Evolutionary conservation across 1,139 yeast species (phyloP), one percentile per base, ranked within the genome.

Genomic region (Pichia kudriavzevii): DNA sequence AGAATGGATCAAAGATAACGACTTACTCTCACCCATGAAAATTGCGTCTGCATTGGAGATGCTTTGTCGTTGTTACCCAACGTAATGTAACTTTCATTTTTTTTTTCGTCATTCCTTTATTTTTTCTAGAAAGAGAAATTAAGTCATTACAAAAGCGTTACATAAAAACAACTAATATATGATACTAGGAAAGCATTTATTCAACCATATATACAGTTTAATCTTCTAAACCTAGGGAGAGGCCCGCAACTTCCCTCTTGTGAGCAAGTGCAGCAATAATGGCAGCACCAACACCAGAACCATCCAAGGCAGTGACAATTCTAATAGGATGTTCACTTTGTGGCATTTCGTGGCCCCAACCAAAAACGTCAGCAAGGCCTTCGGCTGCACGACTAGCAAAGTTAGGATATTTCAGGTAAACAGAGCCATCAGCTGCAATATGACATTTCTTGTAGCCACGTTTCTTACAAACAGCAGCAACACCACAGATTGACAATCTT

Each of bases 231-330:
- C 96, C 97, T 40, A 87, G 84, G 43, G 93, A 77, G 50, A 73
- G 64, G 32, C 93, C 93, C 42, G 71, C 66, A 38, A 66, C 65
- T 53, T 80, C 67, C 67, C 98, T 79, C 60, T 74, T 67, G 58
- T 80, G 75, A 35, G 97, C 81, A 61, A 91, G 72, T 30, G 97
- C 96, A 39, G 98, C 97, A 64, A 91, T 91, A 49, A 91, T 75
- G 35, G 97, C 98, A 38, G 98, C 98, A 56, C 98, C 98, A 30
- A 84, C 97, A 66, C 98, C 98, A 33, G 94, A 80, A 50, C 98
- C 99, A 64, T 91, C 98, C 64, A 88, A 95, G 44, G 98, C 97
- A 40, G 87, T 81, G 28, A 82, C 84, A 53, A 88, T 76, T 49
- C 69, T 63, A 56, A 91, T 78, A 46, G 97, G 96, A 58, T 85